phyloP scores from a whole-genome alignment of 371 early-diverging fungal species.

The Dipsacomyces acuminosporus region DNA sequence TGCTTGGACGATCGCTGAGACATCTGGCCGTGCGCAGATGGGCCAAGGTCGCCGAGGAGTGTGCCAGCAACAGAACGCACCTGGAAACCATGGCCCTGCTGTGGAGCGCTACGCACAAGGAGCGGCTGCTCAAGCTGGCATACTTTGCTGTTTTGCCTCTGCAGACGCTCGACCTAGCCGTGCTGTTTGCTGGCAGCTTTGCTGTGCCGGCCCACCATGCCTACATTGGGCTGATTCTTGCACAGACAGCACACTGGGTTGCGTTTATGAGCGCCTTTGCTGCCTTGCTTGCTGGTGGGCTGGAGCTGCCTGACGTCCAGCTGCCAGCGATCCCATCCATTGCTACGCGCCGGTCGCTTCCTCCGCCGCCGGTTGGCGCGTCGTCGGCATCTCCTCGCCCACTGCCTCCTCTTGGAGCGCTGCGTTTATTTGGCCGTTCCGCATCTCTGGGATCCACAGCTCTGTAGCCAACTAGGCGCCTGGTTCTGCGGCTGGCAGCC shows the following conservation, averaged over 20 bases:
- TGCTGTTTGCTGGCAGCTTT: slow-evolving; percentile 15
- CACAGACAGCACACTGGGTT: slow-evolving; percentile 36
- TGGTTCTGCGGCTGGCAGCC: too few species aligned
- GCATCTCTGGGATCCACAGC: slow-evolving; percentile 27
- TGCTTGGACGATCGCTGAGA: too few species aligned
- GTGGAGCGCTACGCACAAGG: slow-evolving; percentile 37
- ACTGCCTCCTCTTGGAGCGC: slow-evolving; percentile 29
- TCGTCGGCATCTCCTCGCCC: slow-evolving; percentile 2
- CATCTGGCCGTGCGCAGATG: too few species aligned
- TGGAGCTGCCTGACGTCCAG: slow-evolving; percentile 21
- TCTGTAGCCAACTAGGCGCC: too few species aligned
- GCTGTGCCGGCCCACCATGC: slow-evolving; percentile 35
- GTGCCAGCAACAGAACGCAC: neutral
- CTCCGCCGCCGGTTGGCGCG: slow-evolving; percentile 26
- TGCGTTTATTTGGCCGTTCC: slow-evolving; percentile 21
- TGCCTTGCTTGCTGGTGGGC: slow-evolving; percentile 7
- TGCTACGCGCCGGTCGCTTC: slow-evolving; percentile 23
- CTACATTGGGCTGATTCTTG: slow-evolving; percentile 25
- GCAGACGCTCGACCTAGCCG: slow-evolving; percentile 17
- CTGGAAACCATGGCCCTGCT: neutral
- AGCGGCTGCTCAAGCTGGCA: slow-evolving; percentile 12
- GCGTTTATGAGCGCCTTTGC: slow-evolving; percentile 21
- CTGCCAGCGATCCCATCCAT: slow-evolving; percentile 37
- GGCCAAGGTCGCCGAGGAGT: neutral
- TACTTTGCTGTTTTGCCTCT: slow-evolving; percentile 12